Base-by-base conservation (phyloP, 148 eudicot species). In the Selenicereus undatus region DNA sequence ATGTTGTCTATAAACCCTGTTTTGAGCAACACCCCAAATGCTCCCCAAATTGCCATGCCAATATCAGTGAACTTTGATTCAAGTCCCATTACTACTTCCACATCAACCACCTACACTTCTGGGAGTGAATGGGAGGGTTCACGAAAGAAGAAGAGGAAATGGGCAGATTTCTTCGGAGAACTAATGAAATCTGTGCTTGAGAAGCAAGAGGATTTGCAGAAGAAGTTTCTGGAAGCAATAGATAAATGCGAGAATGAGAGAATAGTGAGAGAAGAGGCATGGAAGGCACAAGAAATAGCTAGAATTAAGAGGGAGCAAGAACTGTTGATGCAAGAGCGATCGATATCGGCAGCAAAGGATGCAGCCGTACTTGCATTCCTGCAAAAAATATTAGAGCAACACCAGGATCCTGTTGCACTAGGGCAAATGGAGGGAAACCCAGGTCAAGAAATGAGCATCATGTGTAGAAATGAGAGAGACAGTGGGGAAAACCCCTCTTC, bases 161-260 rank as follows among this genome's bases (percentile, higher is more conserved):
- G 92, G 85, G 82, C 60, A 68, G 86, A 81, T 65, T 89, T 82
- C 73, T 89, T 90, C 56, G 86, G 87, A 73, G 79, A 68, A 50
- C 71, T 93, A 75, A 88, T 90, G 95, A 90, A 82, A 81, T 83
- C 86, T 35, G 94, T 93, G 60, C 85, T 95, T 78, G 86, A 86
- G 73, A 93, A 88, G 88, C 97, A 93, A 85, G 96, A 90, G 81
- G 89, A 89, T 48, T 82, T 91, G 83, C 97, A 90, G 73, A 87
- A 83, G 75, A 89, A 87, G 85, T 91, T 93, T 65, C 78, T 93
- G 42, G 97, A 95, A 79, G 92, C 91, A 39, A 32, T 91, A 14
- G 98, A 95, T 72, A 90, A 85, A 72, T 83, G 87, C 39, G 98
- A 95, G 86, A 88, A 79, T 35, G 93, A 93, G 77, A 83, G 96